phyloP scores from a whole-genome alignment of 345 rosid species.

The Camelina laxa region DNA sequence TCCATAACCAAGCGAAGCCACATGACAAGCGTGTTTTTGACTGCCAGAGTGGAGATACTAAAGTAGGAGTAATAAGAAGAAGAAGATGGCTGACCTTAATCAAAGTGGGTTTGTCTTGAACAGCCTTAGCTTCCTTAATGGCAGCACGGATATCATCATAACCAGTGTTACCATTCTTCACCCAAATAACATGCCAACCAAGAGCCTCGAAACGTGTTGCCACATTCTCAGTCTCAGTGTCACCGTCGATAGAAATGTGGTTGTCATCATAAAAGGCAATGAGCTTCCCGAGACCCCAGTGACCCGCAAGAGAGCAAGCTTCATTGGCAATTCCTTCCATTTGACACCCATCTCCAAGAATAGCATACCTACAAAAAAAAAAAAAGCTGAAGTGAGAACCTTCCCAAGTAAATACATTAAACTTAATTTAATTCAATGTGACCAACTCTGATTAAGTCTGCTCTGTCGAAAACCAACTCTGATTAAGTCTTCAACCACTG shows the following conservation, averaged over 20 bases:
- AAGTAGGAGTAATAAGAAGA: background rate
- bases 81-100: conserved; percentile 59
- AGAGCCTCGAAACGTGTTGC: too few species aligned
- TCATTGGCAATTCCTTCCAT: conserved; percentile 97
- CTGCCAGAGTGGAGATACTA: background rate
- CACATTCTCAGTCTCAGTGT: too few species aligned
- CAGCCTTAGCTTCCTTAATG: conserved; percentile 95
- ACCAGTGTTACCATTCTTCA: conserved; percentile 95
- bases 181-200: too few species aligned
- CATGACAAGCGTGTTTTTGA: background rate
- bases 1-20: conserved; percentile 41
- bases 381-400: conserved; percentile 44
- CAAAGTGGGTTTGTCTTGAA: conserved; percentile 86
- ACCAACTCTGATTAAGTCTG: too few species aligned
- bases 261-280: too few species aligned
- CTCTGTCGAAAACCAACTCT: too few species aligned
- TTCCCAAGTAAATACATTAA: background rate
- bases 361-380: conserved; percentile 65
- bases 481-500: too few species aligned
- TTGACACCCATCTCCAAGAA: conserved; percentile 96
- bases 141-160: conserved; percentile 98
- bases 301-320: conserved; percentile 90
- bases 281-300: too few species aligned
- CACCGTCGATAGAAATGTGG: too few species aligned
- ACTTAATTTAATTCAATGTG: too few species aligned